Base-by-base conservation (phyloP, 192 early-diverging fungal genomes). In the Coemansia sp. region DNA sequence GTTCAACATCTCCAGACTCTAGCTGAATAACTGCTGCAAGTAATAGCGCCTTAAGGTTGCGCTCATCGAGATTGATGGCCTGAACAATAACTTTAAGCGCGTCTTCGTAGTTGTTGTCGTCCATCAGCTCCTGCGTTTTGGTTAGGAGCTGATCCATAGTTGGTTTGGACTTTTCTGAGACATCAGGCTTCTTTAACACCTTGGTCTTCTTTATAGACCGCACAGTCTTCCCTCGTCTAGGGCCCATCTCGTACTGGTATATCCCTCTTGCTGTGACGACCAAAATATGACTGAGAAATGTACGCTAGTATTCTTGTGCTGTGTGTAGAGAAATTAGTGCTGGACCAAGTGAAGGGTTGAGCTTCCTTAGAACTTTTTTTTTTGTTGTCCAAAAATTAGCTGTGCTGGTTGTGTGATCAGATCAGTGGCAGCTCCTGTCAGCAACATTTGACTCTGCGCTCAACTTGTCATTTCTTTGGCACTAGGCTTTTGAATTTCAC, bases 21-120 rank as follows among this genome's bases (percentile, higher is more conserved):
- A 95, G 84, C 61, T 92, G 88, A 23, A 89, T 83, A 27, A 88
- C 83, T 4, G 90, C 93, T 21, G 89, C 84, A 44, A 85, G 62
- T 32, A 92, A 86, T 38, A 95, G 81, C 26, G 88, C 78, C 32
- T 74, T 66, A 9, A 84, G 68, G 73, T 90, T 83, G 23, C 72
- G 56, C 1, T 84, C 83, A 41, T 91, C 83, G 49, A 87, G 56
- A 34, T 85, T 82, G 24, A 91, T 65, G 2, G 91, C 92, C 47
- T 87, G 76, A 53, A 82, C 79, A 32, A 87, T 87, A 61, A 90
- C 90, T 41, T 89, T 71, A 27, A 85, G 76, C 0, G 94, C 94
- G 23, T 86, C 69, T 12, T 86, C 82, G 58, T 89, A 92, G 38
- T 91, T 86, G 78, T 89, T 88, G 41, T 85, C 76, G 73, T 96